phyloP scores from a whole-genome alignment of 331 rosid genomes.

The Spiraea crenata region DNA sequence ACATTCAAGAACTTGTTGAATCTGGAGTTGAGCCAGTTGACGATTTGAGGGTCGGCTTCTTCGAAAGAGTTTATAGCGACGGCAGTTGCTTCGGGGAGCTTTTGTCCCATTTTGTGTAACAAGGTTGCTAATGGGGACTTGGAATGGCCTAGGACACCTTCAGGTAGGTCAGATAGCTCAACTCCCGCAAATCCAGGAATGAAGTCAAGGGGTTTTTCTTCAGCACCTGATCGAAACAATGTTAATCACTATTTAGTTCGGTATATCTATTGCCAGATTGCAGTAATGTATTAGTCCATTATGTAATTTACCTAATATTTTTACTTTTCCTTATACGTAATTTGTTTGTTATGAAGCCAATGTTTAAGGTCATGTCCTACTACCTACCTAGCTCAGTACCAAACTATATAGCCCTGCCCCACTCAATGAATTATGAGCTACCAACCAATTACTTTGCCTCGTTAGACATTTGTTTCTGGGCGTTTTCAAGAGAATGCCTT shows the following conservation, averaged over 20 bases:
- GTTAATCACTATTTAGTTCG: not conserved
- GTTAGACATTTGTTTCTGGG: too few species aligned
- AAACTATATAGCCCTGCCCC: too few species aligned
- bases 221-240: constrained; percentile 27
- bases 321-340: too few species aligned
- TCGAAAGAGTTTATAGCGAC: constrained; percentile 62
- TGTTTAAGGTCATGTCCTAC: too few species aligned
- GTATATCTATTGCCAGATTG: too few species aligned
- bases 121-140: constrained; percentile 39
- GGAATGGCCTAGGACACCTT: constrained; percentile 21
- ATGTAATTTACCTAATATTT: too few species aligned
- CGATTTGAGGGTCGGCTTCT: constrained; percentile 27
- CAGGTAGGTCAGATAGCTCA: constrained; percentile 46
- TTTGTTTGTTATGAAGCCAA: too few species aligned
- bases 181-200: constrained; percentile 48
- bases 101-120: constrained; percentile 56
- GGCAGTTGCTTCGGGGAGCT: constrained; percentile 49
- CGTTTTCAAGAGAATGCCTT: too few species aligned
- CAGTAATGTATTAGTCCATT: too few species aligned
- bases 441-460: too few species aligned
- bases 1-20: constrained; percentile 38
- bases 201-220: constrained; percentile 35
- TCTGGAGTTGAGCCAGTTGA: constrained; percentile 27
- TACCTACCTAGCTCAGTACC: too few species aligned
- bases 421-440: too few species aligned